Evolutionary conservation across 441 rosid genomes (phyloP), one percentile per base, ranked within the genome.

Genomic region (Eugenia klotzschiana): DNA sequence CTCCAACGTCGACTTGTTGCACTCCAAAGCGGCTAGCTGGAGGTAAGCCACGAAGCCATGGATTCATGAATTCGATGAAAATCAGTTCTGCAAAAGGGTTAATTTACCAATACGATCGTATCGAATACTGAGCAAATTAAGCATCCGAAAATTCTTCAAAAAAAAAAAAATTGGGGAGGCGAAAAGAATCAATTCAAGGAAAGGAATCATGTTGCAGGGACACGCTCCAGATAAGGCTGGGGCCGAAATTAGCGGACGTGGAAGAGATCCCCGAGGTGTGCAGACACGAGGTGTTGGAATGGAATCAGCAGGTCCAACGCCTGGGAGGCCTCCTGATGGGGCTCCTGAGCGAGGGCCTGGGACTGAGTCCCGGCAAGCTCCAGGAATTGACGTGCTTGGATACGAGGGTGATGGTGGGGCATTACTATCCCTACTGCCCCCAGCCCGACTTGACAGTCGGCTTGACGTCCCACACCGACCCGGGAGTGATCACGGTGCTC

Each of bases 391-490:
- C 89, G 1, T 93, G 92, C 60, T 83, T 84, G 83, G 91, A 88
- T 9, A 81, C 56, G 10, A 88, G 90, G 86, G 3, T 55, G 16
- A 88, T 93, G 93, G 92, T 85, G 73, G 91, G 87, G 6, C 93
- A 92, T 55, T 92, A 88, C 87, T 93, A 92, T 53, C 94, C 94
- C 0, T 41, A 73, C 23, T 93, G 93, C 53, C 95, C 94, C 1
- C 92, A 92, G 83, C 90, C 94, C 29, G 89, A 91, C 81, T 88
- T 90, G 6, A 91, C 91, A 1, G 64, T 90, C 2, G 95, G 94
- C 20, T 77, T 88, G 29, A 37, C 87, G 1, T 85, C 92, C 33
- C 93, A 92, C 82, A 88, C 89, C 0, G 92, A 93, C 82, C 93
- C 93, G 8, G 91, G 89, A 20, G 89, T 87, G 23, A 20, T 91